Evolutionary conservation across 1,284 basidiomycete genomes (phyloP).

Genomic region (Cryptococcus jaspeensis): DNA sequence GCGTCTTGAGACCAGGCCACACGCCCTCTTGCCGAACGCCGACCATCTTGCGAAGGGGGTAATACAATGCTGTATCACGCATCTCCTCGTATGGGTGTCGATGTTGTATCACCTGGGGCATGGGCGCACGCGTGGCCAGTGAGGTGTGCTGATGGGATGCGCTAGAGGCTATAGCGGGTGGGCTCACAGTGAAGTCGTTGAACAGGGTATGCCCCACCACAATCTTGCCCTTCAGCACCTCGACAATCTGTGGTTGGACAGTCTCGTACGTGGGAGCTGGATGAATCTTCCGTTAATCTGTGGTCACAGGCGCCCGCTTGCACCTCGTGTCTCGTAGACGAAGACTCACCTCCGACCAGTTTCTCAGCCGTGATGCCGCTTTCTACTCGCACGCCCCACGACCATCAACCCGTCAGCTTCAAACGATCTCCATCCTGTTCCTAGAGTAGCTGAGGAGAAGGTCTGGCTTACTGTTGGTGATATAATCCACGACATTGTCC

Average conservation of each 20-base stretch:
- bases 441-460: background rate
- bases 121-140: background rate
- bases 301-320: too few relatives aligned
- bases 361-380: slow-evolving; percentile 54
- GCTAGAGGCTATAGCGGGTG: background rate
- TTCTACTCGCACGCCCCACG: slow-evolving; percentile 12
- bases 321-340: background rate
- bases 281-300: background rate
- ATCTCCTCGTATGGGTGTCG: slow-evolving; percentile 54
- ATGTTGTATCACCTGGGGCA: slow-evolving; percentile 51
- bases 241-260: slow-evolving; percentile 72
- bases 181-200: slow-evolving; percentile 79
- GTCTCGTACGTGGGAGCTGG: slow-evolving; percentile 74
- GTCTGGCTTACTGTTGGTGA: background rate
- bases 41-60: slow-evolving; percentile 48
- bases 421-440: background rate
- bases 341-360: slow-evolving; percentile 49
- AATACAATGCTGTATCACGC: slow-evolving; percentile 56
- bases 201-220: slow-evolving; percentile 88
- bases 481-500: slow-evolving; percentile 55
- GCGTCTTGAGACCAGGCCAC: slow-evolving; percentile 52
- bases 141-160: background rate
- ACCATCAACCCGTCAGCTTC: background rate
- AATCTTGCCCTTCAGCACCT: slow-evolving; percentile 72
- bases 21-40: slow-evolving; percentile 38